Base-by-base conservation (phyloP, 345 rosid genomes). In the Euphorbia peplus region DNA sequence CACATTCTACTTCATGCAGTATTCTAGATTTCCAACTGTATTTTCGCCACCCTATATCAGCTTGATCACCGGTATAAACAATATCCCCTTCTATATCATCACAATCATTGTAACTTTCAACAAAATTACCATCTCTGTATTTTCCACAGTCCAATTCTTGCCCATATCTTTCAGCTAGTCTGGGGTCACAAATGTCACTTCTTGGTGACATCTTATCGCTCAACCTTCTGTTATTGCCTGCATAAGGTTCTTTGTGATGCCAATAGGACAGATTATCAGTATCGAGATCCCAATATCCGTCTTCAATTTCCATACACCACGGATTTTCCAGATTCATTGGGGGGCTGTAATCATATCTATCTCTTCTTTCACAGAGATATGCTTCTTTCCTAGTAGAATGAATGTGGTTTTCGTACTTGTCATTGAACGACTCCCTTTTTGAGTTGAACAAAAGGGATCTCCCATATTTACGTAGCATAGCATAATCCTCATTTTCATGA, bases 271-370 rank as follows among this genome's bases (percentile, higher is more conserved):
- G 57, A 44, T 74, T 70, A 70, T 71, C 72, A 58, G 13, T 50
- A 76, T 71, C 63, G 50, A 37, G n/a, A 44, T 10, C 69, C 70
- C 18, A 41, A 70, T 57, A 69, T 21, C 63, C 80, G 64, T 65
- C 79, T 66, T 72, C 82, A 53, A 29, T 71, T 55, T 73, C 83
- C 70, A 63, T 73, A 55, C 62, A 32, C 74, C 66, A 35, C 53
- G 70, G 73, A 50, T 74, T 68, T 69, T 80, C 82, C 79, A 69
- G 41, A 71, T 72, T 68, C 77, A 82, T 58, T 39, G 26, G 66
- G 44, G 79, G 67, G 37, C 75, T 51, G 63, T 70, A 65, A 32
- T n/a, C 42, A 67, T 67, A 60, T 73, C 80, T 74, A 67, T 50
- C 68, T 63, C 78, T 77, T 83, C 76, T 74, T 51, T 68, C 80